Evolutionary conservation across 148 eudicot species (phyloP).

Genomic region (Nepenthes gracilis): DNA sequence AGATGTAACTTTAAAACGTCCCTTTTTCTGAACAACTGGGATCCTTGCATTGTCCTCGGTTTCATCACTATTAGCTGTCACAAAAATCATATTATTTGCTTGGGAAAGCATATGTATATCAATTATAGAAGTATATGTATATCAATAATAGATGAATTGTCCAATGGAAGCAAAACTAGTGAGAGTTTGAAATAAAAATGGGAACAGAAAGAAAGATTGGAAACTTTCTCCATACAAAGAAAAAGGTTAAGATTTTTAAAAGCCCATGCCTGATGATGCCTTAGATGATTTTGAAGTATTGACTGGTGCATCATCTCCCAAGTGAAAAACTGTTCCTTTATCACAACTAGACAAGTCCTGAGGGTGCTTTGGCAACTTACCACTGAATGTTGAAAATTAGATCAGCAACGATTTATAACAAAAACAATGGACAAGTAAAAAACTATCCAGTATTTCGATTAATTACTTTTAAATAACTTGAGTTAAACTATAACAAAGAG

Average conservation of each 20-base stretch:
- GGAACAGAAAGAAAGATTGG: no score
- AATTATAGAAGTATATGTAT: no score
- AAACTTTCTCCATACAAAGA: not conserved
- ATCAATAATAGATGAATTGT: not conserved
- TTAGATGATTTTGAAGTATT: conserved; percentile 30
- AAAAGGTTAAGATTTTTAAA: not conserved
- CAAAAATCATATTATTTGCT: not conserved
- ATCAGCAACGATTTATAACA: not conserved
- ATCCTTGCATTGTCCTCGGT: conserved; percentile 45
- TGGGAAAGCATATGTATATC: not conserved
- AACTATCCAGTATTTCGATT: no score
- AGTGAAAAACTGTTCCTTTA: conserved; percentile 10
- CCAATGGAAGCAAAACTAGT: not conserved
- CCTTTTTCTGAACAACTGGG: conserved; percentile 70
- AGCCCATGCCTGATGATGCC: conserved; percentile 35
- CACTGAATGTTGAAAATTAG: conserved; percentile 12
- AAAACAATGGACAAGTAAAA: no score
- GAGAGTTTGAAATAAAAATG: no score
- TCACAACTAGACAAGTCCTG: conserved; percentile 12
- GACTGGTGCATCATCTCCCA: conserved; percentile 27
- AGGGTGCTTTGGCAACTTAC: conserved; percentile 22
- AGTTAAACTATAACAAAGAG: no score
- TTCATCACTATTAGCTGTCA: conserved; percentile 49
- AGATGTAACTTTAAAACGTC: conserved; percentile 83
- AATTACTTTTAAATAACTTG: no score